Evolutionary conservation across 176 grass and related monocot species (phyloP).

Genomic region (Alopecurus myosuroides): DNA sequence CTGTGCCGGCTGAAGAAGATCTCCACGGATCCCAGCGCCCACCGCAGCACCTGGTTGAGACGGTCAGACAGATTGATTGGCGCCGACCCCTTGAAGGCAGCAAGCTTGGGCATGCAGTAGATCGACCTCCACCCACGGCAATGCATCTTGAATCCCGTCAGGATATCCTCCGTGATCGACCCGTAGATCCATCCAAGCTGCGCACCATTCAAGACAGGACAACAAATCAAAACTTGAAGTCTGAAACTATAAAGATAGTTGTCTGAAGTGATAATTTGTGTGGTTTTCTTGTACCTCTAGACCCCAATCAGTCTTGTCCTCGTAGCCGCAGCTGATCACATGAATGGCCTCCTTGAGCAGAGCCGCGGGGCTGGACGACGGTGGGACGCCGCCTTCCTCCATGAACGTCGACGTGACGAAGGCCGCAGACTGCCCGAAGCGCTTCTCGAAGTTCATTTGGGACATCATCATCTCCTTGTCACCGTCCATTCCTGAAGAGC

Average conservation of each 20-base stretch:
- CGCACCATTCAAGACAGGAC: constrained; percentile 14
- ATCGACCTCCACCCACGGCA: constrained; percentile 96
- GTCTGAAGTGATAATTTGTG: not conserved
- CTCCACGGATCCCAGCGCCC: constrained; percentile 98
- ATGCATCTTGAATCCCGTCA: constrained; percentile 99
- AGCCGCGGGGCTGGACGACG: constrained; percentile 87
- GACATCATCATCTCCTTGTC: constrained; percentile 98
- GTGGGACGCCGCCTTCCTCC: constrained; percentile 95
- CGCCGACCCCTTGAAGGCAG: constrained; percentile 92
- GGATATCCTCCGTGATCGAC: constrained; percentile 98
- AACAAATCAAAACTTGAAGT: not conserved
- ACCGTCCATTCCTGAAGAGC: constrained; percentile 45
- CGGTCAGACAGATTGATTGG: constrained; percentile 95
- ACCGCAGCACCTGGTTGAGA: constrained; percentile 96
- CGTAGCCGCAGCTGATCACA: constrained; percentile 98
- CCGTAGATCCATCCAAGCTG: constrained; percentile 99
- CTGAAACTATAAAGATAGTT: not conserved
- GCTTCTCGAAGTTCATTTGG: constrained; percentile 99
- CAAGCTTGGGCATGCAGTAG: constrained; percentile 91
- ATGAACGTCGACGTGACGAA: constrained; percentile 98
- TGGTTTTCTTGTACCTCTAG: constrained; percentile 50
- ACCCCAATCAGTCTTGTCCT: constrained; percentile 97
- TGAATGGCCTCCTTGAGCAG: constrained; percentile 99
- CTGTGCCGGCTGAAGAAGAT: constrained; percentile 99
- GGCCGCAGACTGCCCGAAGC: constrained; percentile 88